Evolutionary conservation across 371 early-diverging fungal species (phyloP).

Genomic region (Basidiobolus heterosporus): DNA sequence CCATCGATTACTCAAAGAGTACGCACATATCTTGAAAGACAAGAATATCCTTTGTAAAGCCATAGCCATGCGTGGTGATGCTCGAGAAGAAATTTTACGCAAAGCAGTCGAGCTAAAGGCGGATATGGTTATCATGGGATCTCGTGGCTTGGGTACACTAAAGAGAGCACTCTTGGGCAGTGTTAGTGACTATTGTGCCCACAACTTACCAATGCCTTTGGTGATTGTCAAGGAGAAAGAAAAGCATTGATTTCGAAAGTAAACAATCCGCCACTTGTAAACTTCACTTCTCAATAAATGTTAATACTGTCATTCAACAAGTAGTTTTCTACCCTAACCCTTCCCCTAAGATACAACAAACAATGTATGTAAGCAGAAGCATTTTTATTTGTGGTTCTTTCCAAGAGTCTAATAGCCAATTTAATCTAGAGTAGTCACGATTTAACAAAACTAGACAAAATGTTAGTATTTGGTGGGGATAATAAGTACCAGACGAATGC

Average conservation of each 20-base stretch:
- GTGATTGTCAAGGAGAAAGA: slow-evolving; percentile 17
- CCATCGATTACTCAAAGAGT: slow-evolving; percentile 15
- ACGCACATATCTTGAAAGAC: slow-evolving; percentile 13
- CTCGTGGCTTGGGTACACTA: slow-evolving; percentile 29
- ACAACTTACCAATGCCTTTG: slow-evolving; percentile 25
- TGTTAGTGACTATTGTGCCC: slow-evolving; percentile 31
- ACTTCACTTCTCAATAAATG: no score
- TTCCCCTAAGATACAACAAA: no score
- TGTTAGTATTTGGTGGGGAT: neutral
- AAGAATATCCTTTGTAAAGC: slow-evolving; percentile 22
- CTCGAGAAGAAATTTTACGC: slow-evolving; percentile 29
- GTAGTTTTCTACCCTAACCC: no score
- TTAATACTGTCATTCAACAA: no score
- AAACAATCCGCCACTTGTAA: no score
- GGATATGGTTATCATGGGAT: slow-evolving; percentile 36
- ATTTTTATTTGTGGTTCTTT: no score
- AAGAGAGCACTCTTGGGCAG: slow-evolving; percentile 33
- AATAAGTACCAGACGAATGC: neutral
- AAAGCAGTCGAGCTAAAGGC: slow-evolving; percentile 30
- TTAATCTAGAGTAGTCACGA: no score
- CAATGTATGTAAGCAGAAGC: no score
- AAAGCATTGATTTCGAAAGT: neutral
- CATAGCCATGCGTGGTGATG: slow-evolving; percentile 37
- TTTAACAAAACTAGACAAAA: slow-evolving; percentile 1
- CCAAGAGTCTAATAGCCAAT: no score